Percentiles rank a stretch among this genome's conserved stretches.
These are phyloP conservation scores for Amanita inopinata DNA, from an alignment of 768 basidiomycete genomes.

Conservation along the genomic window DNA sequence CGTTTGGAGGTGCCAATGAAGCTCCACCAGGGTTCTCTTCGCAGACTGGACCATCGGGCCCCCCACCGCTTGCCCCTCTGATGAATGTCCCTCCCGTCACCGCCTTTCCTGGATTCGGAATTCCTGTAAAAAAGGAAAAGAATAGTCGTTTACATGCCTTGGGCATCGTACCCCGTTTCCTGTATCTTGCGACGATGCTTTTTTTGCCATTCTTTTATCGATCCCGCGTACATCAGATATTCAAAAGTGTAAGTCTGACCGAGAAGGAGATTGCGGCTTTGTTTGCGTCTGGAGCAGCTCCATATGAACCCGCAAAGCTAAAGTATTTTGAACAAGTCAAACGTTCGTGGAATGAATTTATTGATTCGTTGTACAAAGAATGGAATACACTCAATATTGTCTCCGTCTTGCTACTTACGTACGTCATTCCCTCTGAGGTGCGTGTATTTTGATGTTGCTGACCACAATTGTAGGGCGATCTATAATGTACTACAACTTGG, in stretches of 20 bases:
- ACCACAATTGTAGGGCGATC: background rate
- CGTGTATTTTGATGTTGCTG: background rate
- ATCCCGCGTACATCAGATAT: background rate
- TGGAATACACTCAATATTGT: background rate
- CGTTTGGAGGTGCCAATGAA: too few relatives aligned
- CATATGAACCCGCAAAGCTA: background rate
- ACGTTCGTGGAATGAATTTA: background rate
- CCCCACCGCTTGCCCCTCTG: too few relatives aligned
- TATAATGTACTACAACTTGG: background rate
- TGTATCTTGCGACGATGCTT: background rate
- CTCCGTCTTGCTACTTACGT: background rate
- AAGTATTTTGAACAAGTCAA: background rate
- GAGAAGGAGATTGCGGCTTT: too few relatives aligned
- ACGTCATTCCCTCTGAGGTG: background rate
- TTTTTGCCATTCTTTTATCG: background rate
- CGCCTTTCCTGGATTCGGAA: too few relatives aligned
- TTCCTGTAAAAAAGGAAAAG: too few relatives aligned
- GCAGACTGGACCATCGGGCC: too few relatives aligned
- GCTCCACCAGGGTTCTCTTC: too few relatives aligned
- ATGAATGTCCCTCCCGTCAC: too few relatives aligned
- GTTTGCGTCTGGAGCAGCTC: background rate
- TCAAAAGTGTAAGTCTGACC: too few relatives aligned
- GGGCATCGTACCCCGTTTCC: slow-evolving; percentile 1
- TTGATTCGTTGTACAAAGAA: background rate
- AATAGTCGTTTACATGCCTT: background rate